Percentiles rank a stretch among this genome's conserved stretches.
These are phyloP conservation scores for Yamadazyma friedrichii DNA, from an alignment of 1,139 yeast species.

Conservation along the genomic window DNA sequence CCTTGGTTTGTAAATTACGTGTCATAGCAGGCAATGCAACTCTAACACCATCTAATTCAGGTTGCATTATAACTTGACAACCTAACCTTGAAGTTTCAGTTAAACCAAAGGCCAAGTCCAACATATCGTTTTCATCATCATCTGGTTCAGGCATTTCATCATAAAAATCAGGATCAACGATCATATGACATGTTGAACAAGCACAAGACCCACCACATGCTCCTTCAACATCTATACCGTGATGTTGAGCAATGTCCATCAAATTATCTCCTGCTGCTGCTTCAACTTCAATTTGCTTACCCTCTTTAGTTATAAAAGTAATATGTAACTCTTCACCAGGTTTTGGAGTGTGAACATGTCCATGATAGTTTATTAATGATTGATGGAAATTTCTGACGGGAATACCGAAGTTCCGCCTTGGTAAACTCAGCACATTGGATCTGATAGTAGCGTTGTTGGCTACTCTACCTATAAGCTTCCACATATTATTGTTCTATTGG, in stretches of 20 bases:
- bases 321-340: conserved; percentile 92
- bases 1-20: conserved; percentile 78
- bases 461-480: neutral
- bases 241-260: conserved; percentile 91
- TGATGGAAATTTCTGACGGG: conserved; percentile 19
- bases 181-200: conserved; percentile 95
- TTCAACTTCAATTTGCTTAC: conserved; percentile 74
- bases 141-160: conserved; percentile 92
- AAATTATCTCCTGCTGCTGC: conserved; percentile 92
- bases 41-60: conserved; percentile 87
- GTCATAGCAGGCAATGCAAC: conserved; percentile 99
- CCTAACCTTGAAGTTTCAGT: conserved; percentile 96
- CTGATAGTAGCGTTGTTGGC: too few species aligned
- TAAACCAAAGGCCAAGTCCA: conserved; percentile 93
- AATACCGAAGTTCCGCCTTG: too few species aligned
- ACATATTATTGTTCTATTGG: neutral
- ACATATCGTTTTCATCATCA: conserved; percentile 97
- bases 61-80: conserved; percentile 87
- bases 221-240: conserved; percentile 94
- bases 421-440: too few species aligned
- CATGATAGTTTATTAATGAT: conserved; percentile 47
- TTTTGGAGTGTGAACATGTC: conserved; percentile 84
- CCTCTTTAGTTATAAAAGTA: conserved; percentile 91
- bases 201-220: conserved; percentile 99
- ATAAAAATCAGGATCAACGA: conserved; percentile 91